These are phyloP conservation scores for Linum trigynum DNA, from an alignment of 345 rosid genomes.

Conservation along the genomic window DNA sequence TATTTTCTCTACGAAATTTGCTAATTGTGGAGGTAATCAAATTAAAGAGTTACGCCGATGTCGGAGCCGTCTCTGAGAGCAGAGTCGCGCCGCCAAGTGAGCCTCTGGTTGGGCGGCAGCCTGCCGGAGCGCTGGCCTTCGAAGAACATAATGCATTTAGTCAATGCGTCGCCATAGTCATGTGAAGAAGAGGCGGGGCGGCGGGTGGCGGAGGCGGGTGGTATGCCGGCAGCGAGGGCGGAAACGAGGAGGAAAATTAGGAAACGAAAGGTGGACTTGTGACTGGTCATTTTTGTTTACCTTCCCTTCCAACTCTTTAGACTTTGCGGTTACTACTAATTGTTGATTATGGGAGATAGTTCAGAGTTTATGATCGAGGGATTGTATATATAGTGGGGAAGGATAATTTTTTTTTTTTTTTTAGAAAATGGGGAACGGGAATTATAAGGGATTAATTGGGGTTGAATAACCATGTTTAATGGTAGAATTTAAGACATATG, in stretches of 20 bases:
- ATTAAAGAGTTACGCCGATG: constrained; percentile 11
- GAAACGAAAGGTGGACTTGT: not conserved
- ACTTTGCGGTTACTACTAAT: too few relatives aligned
- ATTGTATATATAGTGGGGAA: too few relatives aligned
- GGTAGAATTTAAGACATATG: too few relatives aligned
- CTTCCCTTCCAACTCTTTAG: too few relatives aligned
- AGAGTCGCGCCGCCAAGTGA: constrained; percentile 19
- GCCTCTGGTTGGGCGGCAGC: constrained; percentile 15
- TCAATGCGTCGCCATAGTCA: constrained; percentile 20
- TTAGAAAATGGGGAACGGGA: too few relatives aligned
- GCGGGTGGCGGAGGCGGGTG: not conserved
- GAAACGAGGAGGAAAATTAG: not conserved
- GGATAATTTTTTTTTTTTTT: too few relatives aligned
- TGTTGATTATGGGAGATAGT: too few relatives aligned
- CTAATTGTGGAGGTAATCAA: not conserved
- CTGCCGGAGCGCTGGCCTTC: constrained; percentile 27
- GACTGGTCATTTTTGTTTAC: not conserved
- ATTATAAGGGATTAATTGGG: too few relatives aligned
- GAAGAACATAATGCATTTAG: constrained; percentile 16
- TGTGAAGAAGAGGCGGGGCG: not conserved
- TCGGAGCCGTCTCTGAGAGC: constrained; percentile 20
- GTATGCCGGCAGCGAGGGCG: not conserved
- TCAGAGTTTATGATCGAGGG: too few relatives aligned
- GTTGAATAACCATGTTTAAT: too few relatives aligned
- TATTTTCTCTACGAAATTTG: too few relatives aligned